These are phyloP conservation scores for Fusarium sp. DNA, from an alignment of 2,329 filamentous ascomycete species.

Conservation along the genomic window DNA sequence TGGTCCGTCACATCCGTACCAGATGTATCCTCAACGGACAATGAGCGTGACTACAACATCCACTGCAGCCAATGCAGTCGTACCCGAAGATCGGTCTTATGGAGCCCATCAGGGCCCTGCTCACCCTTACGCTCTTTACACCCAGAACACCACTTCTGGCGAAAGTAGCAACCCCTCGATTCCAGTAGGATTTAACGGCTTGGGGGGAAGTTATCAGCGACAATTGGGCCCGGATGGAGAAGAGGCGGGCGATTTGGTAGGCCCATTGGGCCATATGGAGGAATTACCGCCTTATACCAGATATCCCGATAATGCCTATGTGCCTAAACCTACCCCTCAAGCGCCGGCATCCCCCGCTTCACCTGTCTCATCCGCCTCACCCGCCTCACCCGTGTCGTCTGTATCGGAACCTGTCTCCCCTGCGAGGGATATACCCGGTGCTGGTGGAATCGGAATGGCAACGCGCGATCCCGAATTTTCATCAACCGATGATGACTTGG, in stretches of 20 bases:
- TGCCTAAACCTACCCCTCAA: conserved; percentile 40
- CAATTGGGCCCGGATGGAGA: conserved; percentile 84
- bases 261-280: conserved; percentile 89
- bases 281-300: conserved; percentile 92
- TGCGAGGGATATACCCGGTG: conserved; percentile 61
- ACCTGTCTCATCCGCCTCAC: conserved; percentile 19
- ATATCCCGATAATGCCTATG: conserved; percentile 81
- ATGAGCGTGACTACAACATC: conserved; percentile 80
- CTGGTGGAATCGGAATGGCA: conserved; percentile 71
- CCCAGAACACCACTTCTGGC: conserved; percentile 74
- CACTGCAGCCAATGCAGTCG: conserved; percentile 68
- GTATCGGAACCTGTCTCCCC: conserved; percentile 30
- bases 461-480: conserved; percentile 73
- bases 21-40: conserved; percentile 81
- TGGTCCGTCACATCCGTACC: conserved; percentile 86
- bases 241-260: conserved; percentile 87
- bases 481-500: conserved; percentile 66
- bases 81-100: conserved; percentile 60
- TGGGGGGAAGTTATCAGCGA: conserved; percentile 75
- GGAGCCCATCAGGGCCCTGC: conserved; percentile 75
- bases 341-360: conserved; percentile 8
- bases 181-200: conserved; percentile 81
- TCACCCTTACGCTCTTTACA: conserved; percentile 89
- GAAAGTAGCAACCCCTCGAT: conserved; percentile 65
- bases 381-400: conserved; percentile 20